Evolutionary conservation across 768 basidiomycete genomes (phyloP).

Genomic region (Paxillus ammoniavirescens): DNA sequence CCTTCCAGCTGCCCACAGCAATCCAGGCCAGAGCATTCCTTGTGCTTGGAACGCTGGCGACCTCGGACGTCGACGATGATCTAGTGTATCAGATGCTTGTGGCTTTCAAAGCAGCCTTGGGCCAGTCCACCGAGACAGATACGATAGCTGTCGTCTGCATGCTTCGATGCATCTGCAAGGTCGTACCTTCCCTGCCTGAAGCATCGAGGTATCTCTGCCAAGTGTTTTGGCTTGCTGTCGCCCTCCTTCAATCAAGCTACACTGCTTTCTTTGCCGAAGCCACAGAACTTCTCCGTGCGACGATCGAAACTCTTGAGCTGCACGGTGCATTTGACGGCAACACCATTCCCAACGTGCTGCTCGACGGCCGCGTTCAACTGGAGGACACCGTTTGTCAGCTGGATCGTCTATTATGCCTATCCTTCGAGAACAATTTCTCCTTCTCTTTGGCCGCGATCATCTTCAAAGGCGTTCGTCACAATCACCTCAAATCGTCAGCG

Average conservation of each 20-base stretch:
- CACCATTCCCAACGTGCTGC: constrained; percentile 53
- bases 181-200: constrained; percentile 66
- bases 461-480: constrained; percentile 82
- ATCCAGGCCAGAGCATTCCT: constrained; percentile 89
- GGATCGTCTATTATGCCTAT: constrained; percentile 69
- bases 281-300: constrained; percentile 59
- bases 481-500: constrained; percentile 59
- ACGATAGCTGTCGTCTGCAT: constrained; percentile 79
- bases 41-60: constrained; percentile 78
- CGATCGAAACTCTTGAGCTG: constrained; percentile 61
- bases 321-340: constrained; percentile 56
- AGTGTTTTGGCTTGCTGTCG: constrained; percentile 87
- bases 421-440: constrained; percentile 76
- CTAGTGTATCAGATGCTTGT: constrained; percentile 91
- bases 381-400: constrained; percentile 70
- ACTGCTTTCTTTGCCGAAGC: constrained; percentile 70
- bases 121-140: constrained; percentile 66
- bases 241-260: constrained; percentile 76
- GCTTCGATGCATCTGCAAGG: constrained; percentile 79
- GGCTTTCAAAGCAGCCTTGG: constrained; percentile 73
- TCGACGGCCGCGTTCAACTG: constrained; percentile 63
- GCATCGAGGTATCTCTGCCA: constrained; percentile 71
- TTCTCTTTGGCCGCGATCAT: constrained; percentile 81
- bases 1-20: constrained; percentile 85
- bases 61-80: constrained; percentile 87